Evolutionary conservation across 1,284 basidiomycete genomes (phyloP).

Genomic region (Lignosus rhinocerotis): DNA sequence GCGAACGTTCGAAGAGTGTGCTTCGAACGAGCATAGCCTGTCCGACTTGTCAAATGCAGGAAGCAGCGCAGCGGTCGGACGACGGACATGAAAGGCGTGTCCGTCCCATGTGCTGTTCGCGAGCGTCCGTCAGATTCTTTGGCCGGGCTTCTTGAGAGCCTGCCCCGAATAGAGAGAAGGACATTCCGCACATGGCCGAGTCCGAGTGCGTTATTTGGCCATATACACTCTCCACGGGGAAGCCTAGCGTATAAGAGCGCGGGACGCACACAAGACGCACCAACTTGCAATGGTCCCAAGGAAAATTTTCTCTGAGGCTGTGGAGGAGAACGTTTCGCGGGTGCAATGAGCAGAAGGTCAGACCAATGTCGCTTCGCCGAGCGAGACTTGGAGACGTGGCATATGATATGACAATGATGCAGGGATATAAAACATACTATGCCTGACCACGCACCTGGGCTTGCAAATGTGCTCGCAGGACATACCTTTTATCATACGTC

Average conservation of each 20-base stretch:
- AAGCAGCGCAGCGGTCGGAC: not conserved
- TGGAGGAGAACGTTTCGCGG: not conserved
- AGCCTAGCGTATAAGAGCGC: not conserved
- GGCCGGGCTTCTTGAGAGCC: constrained; percentile 2
- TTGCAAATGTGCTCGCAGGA: too few relatives aligned
- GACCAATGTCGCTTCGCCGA: too few relatives aligned
- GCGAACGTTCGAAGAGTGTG: not conserved
- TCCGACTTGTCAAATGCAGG: not conserved
- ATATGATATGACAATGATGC: too few relatives aligned
- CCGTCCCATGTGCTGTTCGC: constrained; percentile 8
- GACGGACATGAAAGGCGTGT: constrained; percentile 18
- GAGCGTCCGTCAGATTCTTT: not conserved
- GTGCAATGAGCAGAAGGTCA: too few relatives aligned
- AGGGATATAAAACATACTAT: too few relatives aligned
- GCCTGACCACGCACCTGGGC: too few relatives aligned
- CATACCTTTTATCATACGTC: too few relatives aligned
- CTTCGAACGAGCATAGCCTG: not conserved
- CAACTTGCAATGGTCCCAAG: not conserved
- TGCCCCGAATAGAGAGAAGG: not conserved
- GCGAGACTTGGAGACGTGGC: too few relatives aligned
- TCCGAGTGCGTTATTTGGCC: not conserved
- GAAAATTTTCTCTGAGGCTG: not conserved
- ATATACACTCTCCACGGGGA: not conserved
- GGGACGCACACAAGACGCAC: not conserved
- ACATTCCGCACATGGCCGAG: not conserved